Evolutionary conservation across 441 rosid species (phyloP), one percentile per base, ranked within the genome.

Genomic region (Adansonia rubrostipa): DNA sequence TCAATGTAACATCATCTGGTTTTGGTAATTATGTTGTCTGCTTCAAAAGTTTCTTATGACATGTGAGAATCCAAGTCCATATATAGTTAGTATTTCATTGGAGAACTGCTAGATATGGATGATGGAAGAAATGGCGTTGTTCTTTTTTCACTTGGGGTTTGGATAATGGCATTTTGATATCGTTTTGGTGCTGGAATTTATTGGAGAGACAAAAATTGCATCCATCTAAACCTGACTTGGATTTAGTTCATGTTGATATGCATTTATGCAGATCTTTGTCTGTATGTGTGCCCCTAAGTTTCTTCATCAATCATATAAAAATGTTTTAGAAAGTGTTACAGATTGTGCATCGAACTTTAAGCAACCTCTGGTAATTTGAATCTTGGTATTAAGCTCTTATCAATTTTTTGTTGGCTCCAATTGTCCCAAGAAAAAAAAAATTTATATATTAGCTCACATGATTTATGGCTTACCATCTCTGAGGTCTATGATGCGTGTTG

Each of bases 1-100:
- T 53, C 61, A 71, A 71, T 71, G 61, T 62, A 28, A 51, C 20
- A 15, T 71, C 73, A 48, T 50, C 20, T 48, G 20, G 42, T 50
- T 33, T 70, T 50, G 19, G 42, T 22, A 5, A 24, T 4, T 8
- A 28, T 7, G 14, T 15, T 51, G 62, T 14, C 62, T 53, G 60
- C 45, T 51, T 71, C 47, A 15, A 22, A 53, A 15, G 47, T 71
- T 71, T 15, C 45, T 14, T 33, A 51, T 28, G 56, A 15, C 22
- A 28, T 40, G 53, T 9, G 15, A 71, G 61, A 53, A 53, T 51
- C 74, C 24, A 28, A 51, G 4, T 47, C 47, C 28, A 28, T 28
- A 28, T 28, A 28, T 28, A 3, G 33, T 28, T 28, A 28, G 33
- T 28, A 0, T 50, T 48, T 10, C 57, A 69, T 48, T 36, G 1